These are phyloP conservation scores for Trapa bicornis DNA, from an alignment of 345 rosid genomes.

Conservation along the genomic window DNA sequence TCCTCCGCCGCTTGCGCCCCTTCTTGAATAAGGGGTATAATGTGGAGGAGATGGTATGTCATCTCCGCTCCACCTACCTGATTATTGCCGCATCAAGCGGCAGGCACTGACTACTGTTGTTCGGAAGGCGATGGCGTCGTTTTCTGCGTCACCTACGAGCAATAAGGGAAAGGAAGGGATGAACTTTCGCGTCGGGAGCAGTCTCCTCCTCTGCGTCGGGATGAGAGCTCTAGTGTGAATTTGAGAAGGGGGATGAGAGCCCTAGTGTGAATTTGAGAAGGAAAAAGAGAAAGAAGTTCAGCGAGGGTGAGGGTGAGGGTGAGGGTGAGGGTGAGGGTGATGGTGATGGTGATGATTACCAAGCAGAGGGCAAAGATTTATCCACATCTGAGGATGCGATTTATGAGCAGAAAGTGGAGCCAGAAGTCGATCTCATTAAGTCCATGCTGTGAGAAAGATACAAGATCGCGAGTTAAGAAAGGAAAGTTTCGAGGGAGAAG, in stretches of 20 bases:
- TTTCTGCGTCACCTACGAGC: neutral
- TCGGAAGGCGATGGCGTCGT: slow-evolving; percentile 14
- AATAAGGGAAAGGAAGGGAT: neutral
- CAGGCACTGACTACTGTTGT: slow-evolving; percentile 29
- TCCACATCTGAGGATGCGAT: slow-evolving; percentile 33
- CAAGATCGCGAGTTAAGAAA: slow-evolving; percentile 11
- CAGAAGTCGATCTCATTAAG: slow-evolving; percentile 49
- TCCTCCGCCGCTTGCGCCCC: slow-evolving; percentile 19
- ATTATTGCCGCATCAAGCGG: slow-evolving; percentile 29
- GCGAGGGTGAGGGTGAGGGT: slow-evolving; percentile 35
- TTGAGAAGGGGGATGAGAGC: no score
- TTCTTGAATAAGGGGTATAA: slow-evolving; percentile 22
- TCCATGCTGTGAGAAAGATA: slow-evolving; percentile 36
- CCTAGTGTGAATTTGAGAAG: neutral
- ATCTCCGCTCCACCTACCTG: slow-evolving; percentile 37
- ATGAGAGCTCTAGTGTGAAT: slow-evolving; percentile 4
- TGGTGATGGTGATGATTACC: slow-evolving; percentile 15
- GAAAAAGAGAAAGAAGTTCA: slow-evolving; percentile 26
- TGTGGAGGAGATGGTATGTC: slow-evolving; percentile 40
- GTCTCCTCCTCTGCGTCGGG: neutral
- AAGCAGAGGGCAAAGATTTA: slow-evolving; percentile 21
- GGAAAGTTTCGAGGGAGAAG: slow-evolving; percentile 25
- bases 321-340: slow-evolving; percentile 36
- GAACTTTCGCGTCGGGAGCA: neutral
- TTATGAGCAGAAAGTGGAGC: slow-evolving; percentile 34